A percentile compares a stretch with the other conserved stretches of the same genome.
Conservation (phyloP, 164 flowering plant species). For the Akebia trifoliata region DNA sequence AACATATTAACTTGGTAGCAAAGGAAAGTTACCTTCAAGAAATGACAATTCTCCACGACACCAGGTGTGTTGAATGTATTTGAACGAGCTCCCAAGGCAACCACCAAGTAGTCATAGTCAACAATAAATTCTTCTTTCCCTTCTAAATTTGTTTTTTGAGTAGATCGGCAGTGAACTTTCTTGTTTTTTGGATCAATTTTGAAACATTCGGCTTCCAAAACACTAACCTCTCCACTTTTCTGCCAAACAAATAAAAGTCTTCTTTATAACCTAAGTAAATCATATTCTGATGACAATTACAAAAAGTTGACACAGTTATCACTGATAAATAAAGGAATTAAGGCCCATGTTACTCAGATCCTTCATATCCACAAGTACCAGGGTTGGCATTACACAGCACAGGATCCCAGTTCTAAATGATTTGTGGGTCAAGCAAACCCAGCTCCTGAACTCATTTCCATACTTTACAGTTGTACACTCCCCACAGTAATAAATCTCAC, state of each 20-base stretch:
- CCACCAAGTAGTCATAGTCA: conserved; percentile 88
- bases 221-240: conserved; percentile 54
- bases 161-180: conserved; percentile 69
- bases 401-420: too few relatives aligned
- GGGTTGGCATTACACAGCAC: too few relatives aligned
- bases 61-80: conserved; percentile 96
- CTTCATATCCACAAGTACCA: too few relatives aligned
- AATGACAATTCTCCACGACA: conserved; percentile 79
- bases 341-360: too few relatives aligned
- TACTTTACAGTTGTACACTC: not conserved
- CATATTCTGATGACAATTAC: too few relatives aligned
- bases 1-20: too few relatives aligned
- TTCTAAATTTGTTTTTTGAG: conserved; percentile 23
- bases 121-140: conserved; percentile 60
- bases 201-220: conserved; percentile 80
- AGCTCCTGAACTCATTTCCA: not conserved
- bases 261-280: not conserved
- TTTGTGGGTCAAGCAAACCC: not conserved
- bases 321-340: too few relatives aligned
- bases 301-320: too few relatives aligned
- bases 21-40: conserved; percentile 63
- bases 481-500: not conserved
- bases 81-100: conserved; percentile 77
- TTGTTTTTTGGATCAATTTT: conserved; percentile 71
- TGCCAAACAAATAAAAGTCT: conserved; percentile 22